phyloP scores from a whole-genome alignment of 2,329 filamentous ascomycete genomes.

The Neopestalotiopsis sp. region DNA sequence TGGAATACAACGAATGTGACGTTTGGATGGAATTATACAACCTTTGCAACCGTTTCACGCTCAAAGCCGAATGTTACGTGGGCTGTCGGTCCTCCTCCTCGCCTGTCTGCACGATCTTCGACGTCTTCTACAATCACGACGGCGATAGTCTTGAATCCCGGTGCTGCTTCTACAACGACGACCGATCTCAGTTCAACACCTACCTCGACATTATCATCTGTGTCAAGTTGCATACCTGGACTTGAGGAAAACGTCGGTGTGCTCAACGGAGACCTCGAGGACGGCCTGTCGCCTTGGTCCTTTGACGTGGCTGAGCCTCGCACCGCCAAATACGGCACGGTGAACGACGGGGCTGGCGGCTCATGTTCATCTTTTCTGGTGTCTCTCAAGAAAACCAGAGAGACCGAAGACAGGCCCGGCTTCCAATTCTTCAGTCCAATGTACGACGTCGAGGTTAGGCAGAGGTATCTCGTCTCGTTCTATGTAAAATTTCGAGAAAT shows the following conservation, averaged over 20 bases:
- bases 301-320: slow-evolving; percentile 7
- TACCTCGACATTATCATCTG: neutral
- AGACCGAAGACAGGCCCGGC: neutral
- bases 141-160: neutral
- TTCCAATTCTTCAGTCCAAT: slow-evolving; percentile 7
- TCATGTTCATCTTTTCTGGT: slow-evolving; percentile 13
- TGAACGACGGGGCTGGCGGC: neutral
- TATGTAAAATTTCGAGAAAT: neutral
- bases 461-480: neutral
- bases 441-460: slow-evolving; percentile 1
- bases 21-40: neutral
- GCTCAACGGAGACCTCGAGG: slow-evolving; percentile 13
- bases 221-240: neutral
- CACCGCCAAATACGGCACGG: neutral
- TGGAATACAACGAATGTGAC: neutral
- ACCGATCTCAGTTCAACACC: neutral
- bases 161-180: neutral
- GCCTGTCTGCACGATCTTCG: neutral
- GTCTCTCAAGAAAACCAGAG: neutral
- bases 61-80: neutral
- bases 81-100: neutral
- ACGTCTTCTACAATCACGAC: neutral
- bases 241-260: slow-evolving; percentile 2
- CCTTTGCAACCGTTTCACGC: neutral
- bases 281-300: slow-evolving; percentile 5